Percentiles rank a stretch among this genome's conserved stretches.
These are phyloP conservation scores for Malassezia furfur DNA, from an alignment of 1,284 basidiomycete species.

Conservation along the genomic window DNA sequence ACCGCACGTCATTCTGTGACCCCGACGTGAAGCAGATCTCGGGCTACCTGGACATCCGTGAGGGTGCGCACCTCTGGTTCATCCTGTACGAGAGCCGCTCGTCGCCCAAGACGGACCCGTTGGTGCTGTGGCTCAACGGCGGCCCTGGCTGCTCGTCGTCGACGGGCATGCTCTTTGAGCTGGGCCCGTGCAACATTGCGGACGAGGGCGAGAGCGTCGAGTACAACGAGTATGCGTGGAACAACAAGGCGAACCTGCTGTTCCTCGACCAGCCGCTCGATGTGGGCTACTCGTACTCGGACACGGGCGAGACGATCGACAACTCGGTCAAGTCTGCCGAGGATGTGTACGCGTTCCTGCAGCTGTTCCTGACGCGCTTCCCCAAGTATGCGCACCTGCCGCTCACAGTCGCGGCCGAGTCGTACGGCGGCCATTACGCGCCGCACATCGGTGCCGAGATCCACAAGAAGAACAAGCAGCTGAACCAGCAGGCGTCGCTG, in stretches of 20 bases:
- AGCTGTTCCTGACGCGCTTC: conserved; percentile 64
- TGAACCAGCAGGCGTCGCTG: conserved; percentile 19
- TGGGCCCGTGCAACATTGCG: conserved; percentile 69
- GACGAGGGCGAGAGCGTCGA: conserved; percentile 63
- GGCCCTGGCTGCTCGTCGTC: conserved; percentile 56
- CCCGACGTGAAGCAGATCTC: conserved; percentile 72
- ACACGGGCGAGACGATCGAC: conserved; percentile 60
- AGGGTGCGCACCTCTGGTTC: conserved; percentile 78
- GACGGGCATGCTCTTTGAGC: conserved; percentile 63
- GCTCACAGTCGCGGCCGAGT: conserved; percentile 52
- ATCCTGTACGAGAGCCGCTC: conserved; percentile 75
- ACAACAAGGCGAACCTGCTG: conserved; percentile 58
- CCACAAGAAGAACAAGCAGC: conserved; percentile 42
- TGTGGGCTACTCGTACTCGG: conserved; percentile 78
- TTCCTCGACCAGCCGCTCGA: conserved; percentile 73
- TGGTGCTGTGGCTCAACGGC: conserved; percentile 82
- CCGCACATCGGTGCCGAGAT: conserved; percentile 43
- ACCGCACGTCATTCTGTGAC: conserved; percentile 58
- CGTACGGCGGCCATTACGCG: conserved; percentile 58
- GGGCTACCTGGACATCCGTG: conserved; percentile 71
- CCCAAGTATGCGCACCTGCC: conserved; percentile 37
- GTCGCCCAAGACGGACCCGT: conserved; percentile 64
- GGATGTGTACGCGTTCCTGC: conserved; percentile 81
- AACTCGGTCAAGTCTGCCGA: conserved; percentile 64
- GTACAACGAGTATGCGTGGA: conserved; percentile 70